Percentiles rank a stretch among this genome's conserved stretches.
These are phyloP conservation scores for Pythium brassicae DNA, from an alignment of 352 stramenopile species.

Conservation along the genomic window DNA sequence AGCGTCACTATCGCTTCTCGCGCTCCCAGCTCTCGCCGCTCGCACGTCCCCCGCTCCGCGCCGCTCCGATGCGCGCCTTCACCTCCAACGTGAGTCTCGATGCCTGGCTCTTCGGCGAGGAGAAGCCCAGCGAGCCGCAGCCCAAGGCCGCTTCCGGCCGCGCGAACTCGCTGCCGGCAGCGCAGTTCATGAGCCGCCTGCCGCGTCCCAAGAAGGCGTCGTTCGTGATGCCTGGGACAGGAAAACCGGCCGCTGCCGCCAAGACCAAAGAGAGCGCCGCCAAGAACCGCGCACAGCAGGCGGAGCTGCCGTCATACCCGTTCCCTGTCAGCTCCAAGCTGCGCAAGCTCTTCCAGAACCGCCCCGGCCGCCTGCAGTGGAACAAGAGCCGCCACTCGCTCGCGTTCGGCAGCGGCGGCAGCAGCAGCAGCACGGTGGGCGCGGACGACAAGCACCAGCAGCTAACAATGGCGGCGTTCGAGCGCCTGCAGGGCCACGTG, in stretches of 20 bases:
- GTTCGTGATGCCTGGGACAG: conserved; percentile 8
- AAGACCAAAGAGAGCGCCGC: too few relatives aligned
- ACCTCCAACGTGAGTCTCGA: conserved; percentile 57
- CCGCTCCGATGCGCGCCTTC: conserved; percentile 24
- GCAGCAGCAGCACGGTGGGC: not conserved
- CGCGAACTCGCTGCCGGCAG: conserved; percentile 29
- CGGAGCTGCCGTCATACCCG: conserved; percentile 25
- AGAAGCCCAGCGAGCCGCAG: conserved; percentile 23
- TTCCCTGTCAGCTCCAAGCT: conserved; percentile 78
- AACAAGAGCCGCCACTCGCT: conserved; percentile 17
- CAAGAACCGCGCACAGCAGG: not conserved
- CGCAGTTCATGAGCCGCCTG: conserved; percentile 19
- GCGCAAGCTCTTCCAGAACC: conserved; percentile 60
- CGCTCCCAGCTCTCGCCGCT: too few relatives aligned
- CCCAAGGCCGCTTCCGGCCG: conserved; percentile 6
- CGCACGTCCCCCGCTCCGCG: not conserved
- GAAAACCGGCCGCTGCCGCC: not conserved
- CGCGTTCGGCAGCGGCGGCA: not conserved
- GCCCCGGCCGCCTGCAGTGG: conserved; percentile 58
- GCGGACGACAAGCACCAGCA: conserved; percentile 21
- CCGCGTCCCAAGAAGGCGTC: conserved; percentile 26
- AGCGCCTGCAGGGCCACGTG: conserved; percentile 72
- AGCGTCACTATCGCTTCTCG: not conserved
- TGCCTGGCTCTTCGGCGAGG: conserved; percentile 79
- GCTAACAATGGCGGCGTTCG: conserved; percentile 58